Percentiles rank a stretch among this genome's conserved stretches.
Evolutionary conservation across 495 filamentous ascomycete species (phyloP).

Genomic region (Xylaria bambusicola): DNA sequence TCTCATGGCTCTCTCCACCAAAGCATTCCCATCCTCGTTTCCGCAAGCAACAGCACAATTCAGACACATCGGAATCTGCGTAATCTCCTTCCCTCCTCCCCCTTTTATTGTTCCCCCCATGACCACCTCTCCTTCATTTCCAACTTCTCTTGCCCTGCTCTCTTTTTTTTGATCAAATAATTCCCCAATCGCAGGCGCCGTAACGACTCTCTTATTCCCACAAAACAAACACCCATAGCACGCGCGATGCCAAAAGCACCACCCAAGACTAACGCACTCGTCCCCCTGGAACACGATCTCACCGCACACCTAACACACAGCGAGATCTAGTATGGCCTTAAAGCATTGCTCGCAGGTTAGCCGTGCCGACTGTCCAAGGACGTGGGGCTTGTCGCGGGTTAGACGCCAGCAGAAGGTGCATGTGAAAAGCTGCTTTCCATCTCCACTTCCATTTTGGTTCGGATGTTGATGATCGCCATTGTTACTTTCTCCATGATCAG

Average conservation of each 20-base stretch:
- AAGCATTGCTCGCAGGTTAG: slow-evolving; percentile 46
- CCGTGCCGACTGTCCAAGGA: slow-evolving; percentile 35
- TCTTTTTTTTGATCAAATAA: slow-evolving; percentile 11
- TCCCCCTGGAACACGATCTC: slow-evolving; percentile 45
- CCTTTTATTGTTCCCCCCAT: not conserved
- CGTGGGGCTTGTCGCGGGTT: slow-evolving; percentile 26
- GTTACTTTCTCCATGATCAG: too few species aligned
- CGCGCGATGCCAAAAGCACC: slow-evolving; percentile 52
- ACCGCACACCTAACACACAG: slow-evolving; percentile 54
- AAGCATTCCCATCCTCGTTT: slow-evolving; percentile 15
- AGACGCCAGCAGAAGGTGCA: slow-evolving; percentile 52
- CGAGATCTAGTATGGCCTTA: slow-evolving; percentile 40
- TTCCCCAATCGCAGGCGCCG: slow-evolving; percentile 14
- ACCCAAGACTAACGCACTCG: slow-evolving; percentile 49
- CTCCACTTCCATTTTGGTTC: too few species aligned
- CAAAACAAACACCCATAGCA: slow-evolving; percentile 53
- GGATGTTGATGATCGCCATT: not conserved
- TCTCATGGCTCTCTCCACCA: slow-evolving; percentile 30
- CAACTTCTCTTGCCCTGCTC: not conserved
- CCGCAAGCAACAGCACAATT: slow-evolving; percentile 34
- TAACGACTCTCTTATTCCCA: slow-evolving; percentile 28
- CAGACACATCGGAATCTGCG: slow-evolving; percentile 38
- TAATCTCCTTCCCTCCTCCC: slow-evolving; percentile 29
- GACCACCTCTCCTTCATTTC: not conserved
- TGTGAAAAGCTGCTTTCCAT: slow-evolving; percentile 41